phyloP scores from a whole-genome alignment of 495 filamentous ascomycete genomes.

The Parathielavia hyrcaniae region DNA sequence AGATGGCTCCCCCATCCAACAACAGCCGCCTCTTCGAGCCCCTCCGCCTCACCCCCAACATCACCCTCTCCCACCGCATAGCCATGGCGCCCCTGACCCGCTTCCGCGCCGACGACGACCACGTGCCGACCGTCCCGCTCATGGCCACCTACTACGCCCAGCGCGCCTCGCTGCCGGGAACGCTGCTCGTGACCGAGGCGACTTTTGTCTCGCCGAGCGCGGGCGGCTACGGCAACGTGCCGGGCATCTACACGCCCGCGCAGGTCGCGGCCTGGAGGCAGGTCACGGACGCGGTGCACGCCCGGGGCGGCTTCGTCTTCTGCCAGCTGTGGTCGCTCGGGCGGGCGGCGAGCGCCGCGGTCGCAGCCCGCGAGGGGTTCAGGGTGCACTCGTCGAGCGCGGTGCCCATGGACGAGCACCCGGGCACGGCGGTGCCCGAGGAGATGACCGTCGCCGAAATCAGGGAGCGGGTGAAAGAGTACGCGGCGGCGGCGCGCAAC shows the following conservation, averaged over 20 bases:
- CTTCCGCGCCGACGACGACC: conserved; percentile 37
- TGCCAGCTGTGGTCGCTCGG: conserved; percentile 64
- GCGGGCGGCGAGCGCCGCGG: conserved; percentile 44
- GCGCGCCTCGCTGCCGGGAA: conserved; percentile 53
- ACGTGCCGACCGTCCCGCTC: conserved; percentile 43
- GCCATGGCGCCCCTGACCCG: conserved; percentile 45
- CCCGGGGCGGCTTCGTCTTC: conserved; percentile 56
- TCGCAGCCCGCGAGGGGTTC: conserved; percentile 38
- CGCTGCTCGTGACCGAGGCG: conserved; percentile 59
- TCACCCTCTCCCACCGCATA: conserved; percentile 38
- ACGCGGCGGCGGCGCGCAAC: conserved; percentile 55
- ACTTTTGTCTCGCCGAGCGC: conserved; percentile 55
- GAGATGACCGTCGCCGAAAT: conserved; percentile 55
- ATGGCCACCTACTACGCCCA: conserved; percentile 57
- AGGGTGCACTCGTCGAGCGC: conserved; percentile 46
- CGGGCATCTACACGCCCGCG: conserved; percentile 56
- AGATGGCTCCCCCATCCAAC: not conserved
- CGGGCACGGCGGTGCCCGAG: conserved; percentile 37
- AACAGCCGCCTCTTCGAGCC: conserved; percentile 36
- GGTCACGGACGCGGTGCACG: conserved; percentile 61
- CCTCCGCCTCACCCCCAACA: conserved; percentile 33
- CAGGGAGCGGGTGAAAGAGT: conserved; percentile 48
- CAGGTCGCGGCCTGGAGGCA: conserved; percentile 59
- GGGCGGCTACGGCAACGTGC: conserved; percentile 49
- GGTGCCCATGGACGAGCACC: conserved; percentile 32